Base-by-base conservation (phyloP, 164 flowering plant genomes). In the Macadamia integrifolia region DNA sequence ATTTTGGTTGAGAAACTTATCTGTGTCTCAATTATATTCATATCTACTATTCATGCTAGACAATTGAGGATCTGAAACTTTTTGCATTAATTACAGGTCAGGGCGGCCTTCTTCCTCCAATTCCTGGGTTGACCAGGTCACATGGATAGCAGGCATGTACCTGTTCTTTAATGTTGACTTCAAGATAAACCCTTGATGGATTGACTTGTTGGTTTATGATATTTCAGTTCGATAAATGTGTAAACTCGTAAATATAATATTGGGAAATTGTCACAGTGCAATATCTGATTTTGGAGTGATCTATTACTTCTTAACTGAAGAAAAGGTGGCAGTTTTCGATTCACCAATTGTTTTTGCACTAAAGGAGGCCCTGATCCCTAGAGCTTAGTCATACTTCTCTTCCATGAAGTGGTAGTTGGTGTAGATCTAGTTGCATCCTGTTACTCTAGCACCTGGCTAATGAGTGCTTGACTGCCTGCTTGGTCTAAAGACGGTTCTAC, bases 81-180 rank as follows among this genome's bases (percentile, higher is more conserved):
- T 35, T 35, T 2, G 40, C 40, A 35, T 35, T 62, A 6, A 65
- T 71, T 70, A 65, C 85, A 94, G 99, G 86, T 89, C 97, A 40
- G 99, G 99, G 18, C 84, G 90, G 59, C 98, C 98, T 70, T 80
- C 84, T 72, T 76, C 75, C 75, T 60, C 87, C 56, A 82, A 72
- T 61, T 68, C 97, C 69, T 94, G 98, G 98, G 83, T 85, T 32
- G 92, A 94, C 71, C 99, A 90, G 74, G 98, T 94, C 69, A 88
- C 77, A 17, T 94, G 99, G 98, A 60, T 80, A 53, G 31, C 87
- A 85, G 97, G 98, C 76, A 90, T 61, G 85, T 72, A 68, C 71
- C 53, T 61, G 14, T 59, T 52, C 58, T 72, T 46, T 43, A 66
- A n/a, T 32, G 3, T 42, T 72, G 35, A 42, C 35, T 59, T 73